Conservation (phyloP, 1,139 yeast genomes). For the Pichia kudriavzevii region DNA sequence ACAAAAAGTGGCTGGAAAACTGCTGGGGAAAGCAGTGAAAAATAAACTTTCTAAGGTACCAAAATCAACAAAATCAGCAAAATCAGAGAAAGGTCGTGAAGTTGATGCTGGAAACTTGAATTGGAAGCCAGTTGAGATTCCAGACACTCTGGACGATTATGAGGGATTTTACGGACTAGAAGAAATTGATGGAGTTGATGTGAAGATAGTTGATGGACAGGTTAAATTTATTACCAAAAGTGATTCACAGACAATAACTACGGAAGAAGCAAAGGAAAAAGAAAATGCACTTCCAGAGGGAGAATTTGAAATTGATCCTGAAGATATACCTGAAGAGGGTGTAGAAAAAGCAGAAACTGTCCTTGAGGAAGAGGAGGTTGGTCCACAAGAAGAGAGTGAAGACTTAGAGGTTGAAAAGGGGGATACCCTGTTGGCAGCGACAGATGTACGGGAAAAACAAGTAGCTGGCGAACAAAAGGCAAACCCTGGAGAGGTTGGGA, state of each 20-base stretch:
- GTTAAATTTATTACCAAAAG: constrained; percentile 55
- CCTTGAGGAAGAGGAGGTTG: constrained; percentile 12
- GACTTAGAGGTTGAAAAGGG: background rate
- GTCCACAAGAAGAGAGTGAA: constrained; percentile 11
- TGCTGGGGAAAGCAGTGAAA: too few relatives aligned
- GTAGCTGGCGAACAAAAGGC: background rate
- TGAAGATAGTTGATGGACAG: constrained; percentile 57
- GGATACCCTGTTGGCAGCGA: background rate
- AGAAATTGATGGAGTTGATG: constrained; percentile 89
- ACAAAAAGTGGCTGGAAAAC: constrained; percentile 8
- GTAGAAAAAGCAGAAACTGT: constrained; percentile 9
- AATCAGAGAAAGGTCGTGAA: constrained; percentile 3
- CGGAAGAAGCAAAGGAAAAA: constrained; percentile 19
- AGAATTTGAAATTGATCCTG: constrained; percentile 22
- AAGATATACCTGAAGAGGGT: constrained; percentile 14
- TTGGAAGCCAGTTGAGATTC: constrained; percentile 81
- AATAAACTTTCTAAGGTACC: too few relatives aligned
- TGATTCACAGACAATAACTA: constrained; percentile 23
- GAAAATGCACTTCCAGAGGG: constrained; percentile 21
- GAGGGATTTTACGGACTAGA: constrained; percentile 90
- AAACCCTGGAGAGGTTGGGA: background rate
- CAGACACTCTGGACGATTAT: constrained; percentile 77
- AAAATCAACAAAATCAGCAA: constrained; percentile 1
- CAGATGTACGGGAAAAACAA: background rate
- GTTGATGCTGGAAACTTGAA: constrained; percentile 46